phyloP scores from a whole-genome alignment of 2,329 filamentous ascomycete species.

The Neonectria magnoliae region DNA sequence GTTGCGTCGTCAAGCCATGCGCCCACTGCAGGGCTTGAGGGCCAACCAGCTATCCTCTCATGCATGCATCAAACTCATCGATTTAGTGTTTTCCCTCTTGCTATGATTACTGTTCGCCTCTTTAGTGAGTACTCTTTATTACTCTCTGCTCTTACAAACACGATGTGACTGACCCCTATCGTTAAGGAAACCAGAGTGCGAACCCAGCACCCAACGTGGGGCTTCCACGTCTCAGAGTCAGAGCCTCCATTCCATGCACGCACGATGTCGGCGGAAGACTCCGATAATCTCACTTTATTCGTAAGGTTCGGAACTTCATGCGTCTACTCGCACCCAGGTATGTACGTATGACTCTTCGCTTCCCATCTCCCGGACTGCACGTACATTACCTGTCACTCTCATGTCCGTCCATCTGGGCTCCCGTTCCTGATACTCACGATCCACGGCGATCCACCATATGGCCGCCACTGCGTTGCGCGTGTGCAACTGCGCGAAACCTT shows the following conservation, averaged over 20 bases:
- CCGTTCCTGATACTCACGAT: constrained; percentile 22
- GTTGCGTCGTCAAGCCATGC: constrained; percentile 17
- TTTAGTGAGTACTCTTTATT: not conserved
- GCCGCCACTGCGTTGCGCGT: constrained; percentile 22
- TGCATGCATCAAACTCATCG: constrained; percentile 22
- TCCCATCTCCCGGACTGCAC: not conserved
- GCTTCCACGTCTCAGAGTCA: constrained; percentile 20
- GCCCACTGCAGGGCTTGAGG: not conserved
- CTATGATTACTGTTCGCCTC: not conserved
- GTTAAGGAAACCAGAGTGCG: not conserved
- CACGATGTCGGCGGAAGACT: constrained; percentile 22
- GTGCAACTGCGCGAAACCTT: constrained; percentile 21
- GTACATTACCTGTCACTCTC: constrained; percentile 8
- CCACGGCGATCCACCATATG: constrained; percentile 19
- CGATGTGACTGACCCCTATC: not conserved
- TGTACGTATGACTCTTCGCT: constrained; percentile 12
- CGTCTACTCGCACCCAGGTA: not conserved
- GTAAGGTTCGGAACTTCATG: not conserved
- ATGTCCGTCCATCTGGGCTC: constrained; percentile 14
- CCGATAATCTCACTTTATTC: not conserved
- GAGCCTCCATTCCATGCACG: constrained; percentile 14
- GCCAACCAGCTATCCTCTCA: constrained; percentile 20
- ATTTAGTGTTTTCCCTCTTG: constrained; percentile 3
- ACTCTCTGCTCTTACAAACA: not conserved
- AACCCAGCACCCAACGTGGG: constrained; percentile 8